Evolutionary conservation across 306 rosid genomes (phyloP), one percentile per base, ranked within the genome.

Genomic region (Cicer cuneatum): DNA sequence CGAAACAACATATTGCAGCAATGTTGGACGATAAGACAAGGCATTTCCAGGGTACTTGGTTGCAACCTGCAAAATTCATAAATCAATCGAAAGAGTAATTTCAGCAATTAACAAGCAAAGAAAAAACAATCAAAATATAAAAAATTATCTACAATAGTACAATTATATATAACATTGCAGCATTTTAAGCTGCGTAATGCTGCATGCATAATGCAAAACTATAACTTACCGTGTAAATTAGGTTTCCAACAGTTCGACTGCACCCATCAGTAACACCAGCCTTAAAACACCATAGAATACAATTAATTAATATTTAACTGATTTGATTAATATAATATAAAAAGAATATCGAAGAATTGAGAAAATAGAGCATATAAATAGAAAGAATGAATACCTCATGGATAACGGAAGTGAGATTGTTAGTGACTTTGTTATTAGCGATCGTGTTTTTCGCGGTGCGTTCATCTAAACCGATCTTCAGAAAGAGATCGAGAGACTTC

Each of bases 11-110:
- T 95, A 90, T 43, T 89, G 75, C 51, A 84, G 83, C 69, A 92
- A 76, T 2, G 81, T 59, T 6, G 96, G 93, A 18, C 99, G 95
- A 89, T 95, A 93, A 19, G 77, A 73, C 73, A 95, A 84, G 16
- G 98, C 93, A 85, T 95, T 95, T 40, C 83, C 77, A 10, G 99
- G 98, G 80, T 82, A 92, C 83, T 90, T 95, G 0, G 99, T 88
- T 5, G 99, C 96, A 59, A 92, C 98, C 99, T 95, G 89, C 52
- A 86, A 70, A 69, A 71, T 42, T 11, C 14, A 41, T 41, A 65
- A 66, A 71, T 38, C 48, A 67, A 64, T 53, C 4, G 51, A 47
- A 71, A 48, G 9, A 49, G 65, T 18, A 13, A 72, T 46, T 13
- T 69, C 42, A 40, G 63, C 54, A 56, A 53, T 16, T 12, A 67